Conservation (phyloP, 345 rosid species). For the Boechera divaricarpa region DNA sequence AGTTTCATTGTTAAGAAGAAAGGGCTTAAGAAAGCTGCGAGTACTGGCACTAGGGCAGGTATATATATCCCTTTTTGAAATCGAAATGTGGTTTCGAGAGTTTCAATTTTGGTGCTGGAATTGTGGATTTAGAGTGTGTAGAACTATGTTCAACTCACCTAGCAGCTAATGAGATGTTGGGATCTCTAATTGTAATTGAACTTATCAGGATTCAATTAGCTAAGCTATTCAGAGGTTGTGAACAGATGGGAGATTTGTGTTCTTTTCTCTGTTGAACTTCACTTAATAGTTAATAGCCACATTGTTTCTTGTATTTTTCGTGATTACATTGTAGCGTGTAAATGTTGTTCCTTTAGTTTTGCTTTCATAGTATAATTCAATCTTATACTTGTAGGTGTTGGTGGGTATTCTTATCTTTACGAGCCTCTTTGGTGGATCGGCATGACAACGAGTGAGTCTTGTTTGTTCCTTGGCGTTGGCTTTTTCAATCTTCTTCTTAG, state of each 20-base stretch:
- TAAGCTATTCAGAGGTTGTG: not conserved
- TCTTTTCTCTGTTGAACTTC: slow-evolving; percentile 2
- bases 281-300: not conserved
- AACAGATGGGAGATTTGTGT: not conserved
- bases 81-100: not conserved
- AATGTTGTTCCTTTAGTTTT: slow-evolving; percentile 26
- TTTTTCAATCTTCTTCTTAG: not conserved
- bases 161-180: slow-evolving; percentile 1
- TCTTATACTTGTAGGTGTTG: slow-evolving; percentile 61
- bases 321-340: slow-evolving; percentile 18
- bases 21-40: slow-evolving; percentile 77
- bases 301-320: not conserved
- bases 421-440: slow-evolving; percentile 99
- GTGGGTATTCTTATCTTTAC: slow-evolving; percentile 91
- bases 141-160: not conserved
- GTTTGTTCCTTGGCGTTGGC: not conserved
- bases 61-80: not conserved
- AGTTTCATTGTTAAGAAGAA: slow-evolving; percentile 92
- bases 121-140: not conserved
- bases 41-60: slow-evolving; percentile 85
- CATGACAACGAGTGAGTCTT: slow-evolving; percentile 91
- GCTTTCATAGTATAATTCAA: not conserved
- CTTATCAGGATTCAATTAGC: not conserved
- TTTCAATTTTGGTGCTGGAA: not conserved
- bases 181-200: slow-evolving; percentile 15